Evolutionary conservation across 371 early-diverging fungal species (phyloP), one percentile per base, ranked within the genome.

Genomic region (Mortierella sp.): DNA sequence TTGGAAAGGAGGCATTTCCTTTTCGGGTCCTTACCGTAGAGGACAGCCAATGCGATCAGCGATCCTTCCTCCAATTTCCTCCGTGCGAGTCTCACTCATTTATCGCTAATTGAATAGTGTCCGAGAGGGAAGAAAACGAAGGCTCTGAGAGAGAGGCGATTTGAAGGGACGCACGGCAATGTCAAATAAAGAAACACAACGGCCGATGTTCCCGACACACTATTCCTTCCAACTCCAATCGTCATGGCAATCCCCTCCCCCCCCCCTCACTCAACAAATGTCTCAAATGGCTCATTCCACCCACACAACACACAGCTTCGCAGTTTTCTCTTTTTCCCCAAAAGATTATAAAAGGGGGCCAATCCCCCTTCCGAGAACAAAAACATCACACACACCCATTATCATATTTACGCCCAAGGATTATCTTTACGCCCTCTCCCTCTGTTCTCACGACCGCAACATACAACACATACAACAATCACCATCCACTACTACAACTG

Each of bases 291-390:
- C 50, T 50, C 50, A 50, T n/a, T n/a, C n/a, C 50, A 50, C 2
- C 29, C 9, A 19, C 24, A 34, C 2, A 19, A 11, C 22, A 34
- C 29, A 11, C 37, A 19, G 34, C 61, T 61, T 61, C 37, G 34
- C 37, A 34, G 19, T 61, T 61, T 8, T 13, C 22, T 37, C 4
- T 61, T 61, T 22, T 26, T n/a, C n/a, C n/a, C n/a, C n/a, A n/a
- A n/a, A n/a, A n/a, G n/a, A n/a, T 64, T 61, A 61, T 61, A 37
- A 34, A 37, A 34, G 61, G 61, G 61, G 61, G 34, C 61, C n/a
- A n/a, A n/a, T n/a, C 13, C 29, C 14, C 22, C 34, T 61, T 11
- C 61, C 61, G n/a, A n/a, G n/a, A 6, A 19, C 50, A 50, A 22
- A 14, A 47, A 48, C 24, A 50, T 50, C 50, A n/a, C 52, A 53